Conservation (phyloP, 2,329 filamentous ascomycete genomes). For the Sporothrix curviconia region DNA sequence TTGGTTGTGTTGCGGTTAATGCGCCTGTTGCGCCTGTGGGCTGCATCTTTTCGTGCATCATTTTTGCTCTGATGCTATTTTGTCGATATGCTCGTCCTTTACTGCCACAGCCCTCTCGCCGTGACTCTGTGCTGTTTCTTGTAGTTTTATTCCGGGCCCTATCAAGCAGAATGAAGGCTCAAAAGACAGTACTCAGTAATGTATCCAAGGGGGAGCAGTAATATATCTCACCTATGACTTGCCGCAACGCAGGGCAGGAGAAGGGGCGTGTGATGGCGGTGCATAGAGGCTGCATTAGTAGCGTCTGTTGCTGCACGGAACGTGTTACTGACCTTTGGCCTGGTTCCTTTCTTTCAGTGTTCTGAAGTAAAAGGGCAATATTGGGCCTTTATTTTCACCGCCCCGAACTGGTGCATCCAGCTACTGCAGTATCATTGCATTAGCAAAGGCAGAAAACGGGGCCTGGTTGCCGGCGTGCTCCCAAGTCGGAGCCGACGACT, state of each 20-base stretch:
- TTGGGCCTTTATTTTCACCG: no score
- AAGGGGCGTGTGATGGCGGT: neutral
- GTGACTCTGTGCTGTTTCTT: neutral
- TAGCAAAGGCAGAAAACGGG: neutral
- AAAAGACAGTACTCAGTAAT: no score
- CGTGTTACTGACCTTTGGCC: neutral
- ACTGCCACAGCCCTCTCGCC: neutral
- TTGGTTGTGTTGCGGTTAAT: no score
- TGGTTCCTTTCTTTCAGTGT: neutral
- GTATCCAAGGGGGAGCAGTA: no score
- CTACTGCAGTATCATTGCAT: neutral
- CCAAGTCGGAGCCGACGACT: neutral
- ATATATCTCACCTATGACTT: no score
- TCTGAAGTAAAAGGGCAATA: no score
- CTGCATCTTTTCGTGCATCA: no score
- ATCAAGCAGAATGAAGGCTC: no score
- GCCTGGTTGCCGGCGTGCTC: neutral
- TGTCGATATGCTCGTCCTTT: neutral
- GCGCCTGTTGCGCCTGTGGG: neutral
- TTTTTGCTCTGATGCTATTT: neutral
- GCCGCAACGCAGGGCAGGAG: no score
- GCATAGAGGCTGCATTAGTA: neutral
- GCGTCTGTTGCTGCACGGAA: slow-evolving; percentile 3
- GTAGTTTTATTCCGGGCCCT: neutral
- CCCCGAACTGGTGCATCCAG: no score